Evolutionary conservation across 2,329 filamentous ascomycete genomes (phyloP).

Genomic region (Trichoderma cornu-damae): DNA sequence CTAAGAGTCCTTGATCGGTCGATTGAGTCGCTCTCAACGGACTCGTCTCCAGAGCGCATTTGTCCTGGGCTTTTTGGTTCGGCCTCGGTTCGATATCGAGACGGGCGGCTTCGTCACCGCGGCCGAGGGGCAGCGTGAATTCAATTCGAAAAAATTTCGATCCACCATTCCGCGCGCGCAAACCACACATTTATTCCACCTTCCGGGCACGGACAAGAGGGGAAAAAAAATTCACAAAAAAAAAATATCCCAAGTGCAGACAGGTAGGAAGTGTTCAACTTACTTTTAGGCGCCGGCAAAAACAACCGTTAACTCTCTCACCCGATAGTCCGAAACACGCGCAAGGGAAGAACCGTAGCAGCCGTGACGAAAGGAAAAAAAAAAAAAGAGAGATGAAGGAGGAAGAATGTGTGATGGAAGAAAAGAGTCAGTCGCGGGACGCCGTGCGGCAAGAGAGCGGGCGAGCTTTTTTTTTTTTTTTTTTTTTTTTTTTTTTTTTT

Average conservation of each 20-base stretch:
- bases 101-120: constrained; percentile 15
- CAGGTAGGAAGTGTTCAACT: constrained; percentile 32
- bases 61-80: not conserved
- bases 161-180: constrained; percentile 17
- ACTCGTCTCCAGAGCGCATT: not conserved
- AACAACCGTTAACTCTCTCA: constrained; percentile 41
- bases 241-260: constrained; percentile 19
- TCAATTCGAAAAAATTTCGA: constrained; percentile 13
- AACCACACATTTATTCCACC: constrained; percentile 15
- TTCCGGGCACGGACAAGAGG: constrained; percentile 23
- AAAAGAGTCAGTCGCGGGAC: constrained; percentile 31
- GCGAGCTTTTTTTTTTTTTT: constrained; percentile 34
- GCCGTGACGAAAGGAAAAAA: constrained; percentile 38
- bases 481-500: constrained; percentile 36
- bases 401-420: constrained; percentile 25
- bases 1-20: not conserved
- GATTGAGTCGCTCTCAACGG: constrained; percentile 7
- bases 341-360: constrained; percentile 44
- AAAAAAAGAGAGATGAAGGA: constrained; percentile 33
- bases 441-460: constrained; percentile 33
- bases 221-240: constrained; percentile 23
- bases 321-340: constrained; percentile 42
- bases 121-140: constrained; percentile 20
- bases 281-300: constrained; percentile 52
- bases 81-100: not conserved